Conservation (phyloP, 2,329 filamentous ascomycete genomes). For the Colletotrichum scovillei region DNA sequence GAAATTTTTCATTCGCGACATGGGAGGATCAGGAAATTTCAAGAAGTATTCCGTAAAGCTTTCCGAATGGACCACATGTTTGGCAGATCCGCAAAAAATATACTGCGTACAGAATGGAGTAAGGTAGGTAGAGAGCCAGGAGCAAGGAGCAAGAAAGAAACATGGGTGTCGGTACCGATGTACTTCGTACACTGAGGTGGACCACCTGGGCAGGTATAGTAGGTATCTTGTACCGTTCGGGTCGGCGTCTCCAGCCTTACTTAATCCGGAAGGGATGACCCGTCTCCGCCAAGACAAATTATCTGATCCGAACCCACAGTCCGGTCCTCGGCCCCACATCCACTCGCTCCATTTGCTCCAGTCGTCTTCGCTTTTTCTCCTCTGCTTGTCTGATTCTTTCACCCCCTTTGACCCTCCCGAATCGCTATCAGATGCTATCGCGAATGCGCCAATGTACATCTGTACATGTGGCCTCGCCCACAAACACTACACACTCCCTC, state of each 20-base stretch:
- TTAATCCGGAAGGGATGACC: constrained; percentile 15
- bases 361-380: not conserved
- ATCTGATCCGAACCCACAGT: constrained; percentile 37
- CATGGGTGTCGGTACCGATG: too few species aligned
- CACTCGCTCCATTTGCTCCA: not conserved
- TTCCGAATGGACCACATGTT: constrained; percentile 5
- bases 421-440: not conserved
- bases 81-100: constrained; percentile 14
- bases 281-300: constrained; percentile 35
- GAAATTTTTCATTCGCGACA: not conserved
- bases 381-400: not conserved
- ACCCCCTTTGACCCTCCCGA: not conserved
- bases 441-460: not conserved
- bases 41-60: not conserved
- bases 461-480: not conserved
- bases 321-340: constrained; percentile 26
- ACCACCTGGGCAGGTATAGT: not conserved
- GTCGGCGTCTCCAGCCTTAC: not conserved
- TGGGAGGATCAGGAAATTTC: not conserved
- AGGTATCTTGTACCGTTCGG: not conserved
- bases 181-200: too few species aligned
- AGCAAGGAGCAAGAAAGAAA: not conserved
- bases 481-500: not conserved
- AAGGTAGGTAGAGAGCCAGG: not conserved
- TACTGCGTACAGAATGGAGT: not conserved